phyloP scores from a whole-genome alignment of 2,329 filamentous ascomycete species.

The Trichophyton equinum region DNA sequence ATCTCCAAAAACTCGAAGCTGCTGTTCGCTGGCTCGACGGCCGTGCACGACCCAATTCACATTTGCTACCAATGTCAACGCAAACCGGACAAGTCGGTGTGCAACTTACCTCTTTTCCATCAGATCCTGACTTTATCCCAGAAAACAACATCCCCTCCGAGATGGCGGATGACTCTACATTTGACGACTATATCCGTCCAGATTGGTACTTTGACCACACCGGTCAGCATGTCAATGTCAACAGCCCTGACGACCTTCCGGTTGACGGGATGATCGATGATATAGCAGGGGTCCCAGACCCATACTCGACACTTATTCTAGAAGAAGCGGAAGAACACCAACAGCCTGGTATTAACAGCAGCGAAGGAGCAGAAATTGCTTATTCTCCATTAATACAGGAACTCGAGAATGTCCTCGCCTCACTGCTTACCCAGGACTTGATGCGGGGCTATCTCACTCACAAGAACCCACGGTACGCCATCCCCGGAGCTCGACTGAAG shows the following conservation, averaged over 20 bases:
- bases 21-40: slow-evolving; percentile 53
- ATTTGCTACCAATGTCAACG: not conserved
- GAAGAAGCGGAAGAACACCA: not conserved
- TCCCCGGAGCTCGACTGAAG: slow-evolving; percentile 51
- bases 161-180: slow-evolving; percentile 18
- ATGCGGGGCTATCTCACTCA: slow-evolving; percentile 77
- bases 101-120: slow-evolving; percentile 13
- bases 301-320: not conserved
- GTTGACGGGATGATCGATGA: not conserved
- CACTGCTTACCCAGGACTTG: slow-evolving; percentile 66
- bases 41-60: not conserved
- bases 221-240: slow-evolving; percentile 16
- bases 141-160: slow-evolving; percentile 12
- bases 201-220: slow-evolving; percentile 24
- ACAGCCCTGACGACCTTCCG: slow-evolving; percentile 6
- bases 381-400: slow-evolving; percentile 43
- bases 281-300: not conserved
- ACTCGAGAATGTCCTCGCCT: slow-evolving; percentile 65
- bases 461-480: slow-evolving; percentile 62
- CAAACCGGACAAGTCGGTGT: not conserved
- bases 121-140: slow-evolving; percentile 24
- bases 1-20: slow-evolving; percentile 54
- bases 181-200: slow-evolving; percentile 26
- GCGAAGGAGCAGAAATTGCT: slow-evolving; percentile 13
- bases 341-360: slow-evolving; percentile 8